Base-by-base conservation (phyloP, 169 alveolate species). In the Plasmodium knowlesi region DNA sequence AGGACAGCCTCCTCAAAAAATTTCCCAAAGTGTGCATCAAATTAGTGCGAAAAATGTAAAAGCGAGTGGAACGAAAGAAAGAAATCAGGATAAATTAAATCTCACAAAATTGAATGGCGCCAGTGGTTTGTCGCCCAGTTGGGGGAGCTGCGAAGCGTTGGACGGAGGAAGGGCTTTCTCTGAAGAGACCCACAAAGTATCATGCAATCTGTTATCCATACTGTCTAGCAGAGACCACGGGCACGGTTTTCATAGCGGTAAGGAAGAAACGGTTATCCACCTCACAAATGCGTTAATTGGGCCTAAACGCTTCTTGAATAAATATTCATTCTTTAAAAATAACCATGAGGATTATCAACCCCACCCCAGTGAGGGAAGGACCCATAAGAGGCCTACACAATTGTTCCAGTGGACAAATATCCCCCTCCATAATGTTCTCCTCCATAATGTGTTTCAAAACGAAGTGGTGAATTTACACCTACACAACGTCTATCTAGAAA, bases 401-500 rank as follows among this genome's bases (percentile, higher is more conserved):
- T 19, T 12, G 67, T 30, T 4, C 8, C 34, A 25, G 14, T 37
- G 37, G 72, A 19, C 25, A 78, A 50, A 78, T 16, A 78, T 19
- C 53, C 22, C n/a, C 67, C 43, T 41, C 34, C 54, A 78, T 16
- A 41, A 78, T 72, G 22, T 39, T n/a, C n/a, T 34, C 67, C 43
- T 41, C 34, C 54, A 78, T 16, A 41, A 78, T 72, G 22, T 39
- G 54, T 12, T 78, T 32, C 43, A 78, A 81, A 10, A 25, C 61
- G 30, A 50, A 32, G 46, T 71, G 28, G 37, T 54, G 80, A 86
- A 54, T 12, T 32, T 78, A 70, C 71, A 86, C 80, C 25, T 86
- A 54, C 41, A 53, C 10, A 86, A 86, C 19, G 70, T 86, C 10
- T 86, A 30, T 28, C 43, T 41, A 86, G 93, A 73, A 86, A 86